Evolutionary conservation across 345 rosid species (phyloP).

Genomic region (sweet orange (Citrus sinensis)): DNA sequence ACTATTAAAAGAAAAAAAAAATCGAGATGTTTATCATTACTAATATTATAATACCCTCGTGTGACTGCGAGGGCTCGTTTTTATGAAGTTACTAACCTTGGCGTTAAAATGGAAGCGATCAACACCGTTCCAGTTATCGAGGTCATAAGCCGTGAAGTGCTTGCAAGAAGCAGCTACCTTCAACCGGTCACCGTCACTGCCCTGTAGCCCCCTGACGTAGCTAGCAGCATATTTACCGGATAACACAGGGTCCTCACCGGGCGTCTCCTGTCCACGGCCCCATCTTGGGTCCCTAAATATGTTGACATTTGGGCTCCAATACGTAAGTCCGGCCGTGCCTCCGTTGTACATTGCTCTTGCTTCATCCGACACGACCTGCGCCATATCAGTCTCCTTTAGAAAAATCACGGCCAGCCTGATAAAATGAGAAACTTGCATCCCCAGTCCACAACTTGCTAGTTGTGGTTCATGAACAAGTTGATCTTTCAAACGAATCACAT

Average conservation of each 20-base stretch:
- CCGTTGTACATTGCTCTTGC: slow-evolving; percentile 73
- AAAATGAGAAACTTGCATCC: slow-evolving; percentile 17
- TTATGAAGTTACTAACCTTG: slow-evolving; percentile 28
- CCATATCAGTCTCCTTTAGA: slow-evolving; percentile 10
- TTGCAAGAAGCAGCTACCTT: slow-evolving; percentile 86
- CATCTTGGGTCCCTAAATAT: slow-evolving; percentile 82
- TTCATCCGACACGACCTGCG: slow-evolving; percentile 75
- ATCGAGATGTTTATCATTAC: too few relatives aligned
- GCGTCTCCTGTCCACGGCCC: slow-evolving; percentile 95
- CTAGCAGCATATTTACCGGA: slow-evolving; percentile 73
- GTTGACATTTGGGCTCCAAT: slow-evolving; percentile 82
- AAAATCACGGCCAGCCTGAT: neutral
- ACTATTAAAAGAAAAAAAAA: too few relatives aligned
- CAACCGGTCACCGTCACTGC: slow-evolving; percentile 48
- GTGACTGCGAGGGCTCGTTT: neutral
- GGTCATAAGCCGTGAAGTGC: slow-evolving; percentile 89
- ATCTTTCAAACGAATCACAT: neutral
- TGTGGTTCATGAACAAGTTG: neutral
- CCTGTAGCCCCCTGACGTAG: slow-evolving; percentile 78
- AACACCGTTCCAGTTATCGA: slow-evolving; percentile 81
- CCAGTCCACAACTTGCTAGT: neutral
- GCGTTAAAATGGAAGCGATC: slow-evolving; percentile 84
- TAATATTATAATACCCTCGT: too few relatives aligned
- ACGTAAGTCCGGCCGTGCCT: slow-evolving; percentile 66
- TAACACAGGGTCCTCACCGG: slow-evolving; percentile 82